Conservation (phyloP, 2,329 filamentous ascomycete species). For the Cryphonectria radicalis region DNA sequence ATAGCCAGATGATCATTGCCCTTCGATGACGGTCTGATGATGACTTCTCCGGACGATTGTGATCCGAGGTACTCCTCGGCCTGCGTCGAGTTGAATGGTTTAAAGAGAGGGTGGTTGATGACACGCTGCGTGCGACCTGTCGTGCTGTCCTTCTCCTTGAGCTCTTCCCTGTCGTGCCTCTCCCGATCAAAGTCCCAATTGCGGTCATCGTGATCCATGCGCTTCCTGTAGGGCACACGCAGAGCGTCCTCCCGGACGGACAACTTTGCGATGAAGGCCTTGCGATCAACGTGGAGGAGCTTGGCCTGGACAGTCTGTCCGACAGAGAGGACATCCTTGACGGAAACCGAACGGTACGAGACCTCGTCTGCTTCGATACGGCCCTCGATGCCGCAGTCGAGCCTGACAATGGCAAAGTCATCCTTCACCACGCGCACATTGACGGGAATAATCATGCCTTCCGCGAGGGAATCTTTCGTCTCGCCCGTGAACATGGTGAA, state of each 20-base stretch:
- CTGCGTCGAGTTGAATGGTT: slow-evolving; percentile 87
- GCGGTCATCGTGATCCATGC: slow-evolving; percentile 72
- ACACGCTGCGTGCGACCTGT: slow-evolving; percentile 89
- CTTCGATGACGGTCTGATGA: slow-evolving; percentile 94
- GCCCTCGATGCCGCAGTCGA: slow-evolving; percentile 94
- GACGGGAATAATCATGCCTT: slow-evolving; percentile 92
- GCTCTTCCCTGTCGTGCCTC: slow-evolving; percentile 76
- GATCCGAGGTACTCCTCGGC: slow-evolving; percentile 92
- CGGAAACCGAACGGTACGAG: slow-evolving; percentile 67
- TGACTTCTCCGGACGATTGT: slow-evolving; percentile 83
- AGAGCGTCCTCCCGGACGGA: slow-evolving; percentile 83
- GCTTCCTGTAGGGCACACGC: slow-evolving; percentile 70
- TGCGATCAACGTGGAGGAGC: slow-evolving; percentile 84
- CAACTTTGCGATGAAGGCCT: slow-evolving; percentile 81
- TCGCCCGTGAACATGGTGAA: slow-evolving; percentile 98
- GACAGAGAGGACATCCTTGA: slow-evolving; percentile 73
- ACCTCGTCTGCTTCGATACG: slow-evolving; percentile 83
- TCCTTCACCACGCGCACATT: slow-evolving; percentile 87
- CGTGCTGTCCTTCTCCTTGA: slow-evolving; percentile 83
- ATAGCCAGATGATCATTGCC: slow-evolving; percentile 93
- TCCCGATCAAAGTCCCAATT: slow-evolving; percentile 91
- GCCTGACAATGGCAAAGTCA: slow-evolving; percentile 89
- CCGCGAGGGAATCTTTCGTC: slow-evolving; percentile 78
- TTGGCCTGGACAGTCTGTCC: slow-evolving; percentile 90
- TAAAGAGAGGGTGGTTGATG: slow-evolving; percentile 97